Base-by-base conservation (phyloP, 2,329 filamentous ascomycete genomes). In the Beauveria brongniartii region DNA sequence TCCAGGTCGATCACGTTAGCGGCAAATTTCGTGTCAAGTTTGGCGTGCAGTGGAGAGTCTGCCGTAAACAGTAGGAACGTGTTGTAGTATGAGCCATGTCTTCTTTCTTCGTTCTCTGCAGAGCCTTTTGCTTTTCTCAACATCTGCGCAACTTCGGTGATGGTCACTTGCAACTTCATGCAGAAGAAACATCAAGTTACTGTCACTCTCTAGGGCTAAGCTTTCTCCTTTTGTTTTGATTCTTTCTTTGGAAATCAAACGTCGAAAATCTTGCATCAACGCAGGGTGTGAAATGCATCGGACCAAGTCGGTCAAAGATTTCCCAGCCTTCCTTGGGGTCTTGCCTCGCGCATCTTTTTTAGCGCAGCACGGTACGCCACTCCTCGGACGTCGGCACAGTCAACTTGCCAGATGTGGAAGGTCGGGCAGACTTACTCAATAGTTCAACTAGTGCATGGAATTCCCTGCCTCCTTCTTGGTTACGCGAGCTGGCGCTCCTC, bases 21-120 rank as follows among this genome's bases (percentile, higher is more conserved):
- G 67, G 67, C 62, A 69, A 68, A 63, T 64, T 69, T 43, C 65
- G 52, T 3, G 63, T 69, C 55, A 67, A 69, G 64, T 67, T 68
- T 30, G 61, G 52, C 26, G 55, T 69, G n/a, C 52, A 66, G 50
- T 68, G 67, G 67, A 59, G 64, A 54, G 24, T 26, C 26, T 67
- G 64, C 53, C 55, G 53, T 50, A 54, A 44, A 37, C 44, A 51
- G 37, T 61, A 55, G 10, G 5, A 53, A 16, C 47, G 41, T 37
- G 30, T 14, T 51, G 24, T 22, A 10, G 16, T 24, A 20, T 16
- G 14, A 16, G 1, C 5, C 24, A 14, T 43, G 14, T 22, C 30
- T 26, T 18, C 20, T 8, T 28, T 34, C 10, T 18, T 40, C 8
- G 0, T 37, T 44, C 43, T 37, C 22, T 28, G 8, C n/a, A 56